A percentile compares a stretch with the other conserved stretches of the same genome.
These are phyloP conservation scores for Boletus edulis DNA, from an alignment of 768 basidiomycete genomes.

Conservation along the genomic window DNA sequence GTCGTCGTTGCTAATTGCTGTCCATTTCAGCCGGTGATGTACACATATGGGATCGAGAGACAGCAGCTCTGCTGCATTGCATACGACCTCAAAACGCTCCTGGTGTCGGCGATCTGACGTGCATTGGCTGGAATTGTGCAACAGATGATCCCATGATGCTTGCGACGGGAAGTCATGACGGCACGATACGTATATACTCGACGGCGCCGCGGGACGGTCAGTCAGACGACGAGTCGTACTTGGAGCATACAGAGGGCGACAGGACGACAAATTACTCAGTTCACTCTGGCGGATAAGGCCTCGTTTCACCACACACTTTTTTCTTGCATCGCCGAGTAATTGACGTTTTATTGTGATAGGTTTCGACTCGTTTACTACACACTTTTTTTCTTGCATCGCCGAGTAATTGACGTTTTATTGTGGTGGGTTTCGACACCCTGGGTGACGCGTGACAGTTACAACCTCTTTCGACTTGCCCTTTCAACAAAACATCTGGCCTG, in stretches of 20 bases:
- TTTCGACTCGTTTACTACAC: too few relatives aligned
- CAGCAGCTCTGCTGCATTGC: conserved; percentile 67
- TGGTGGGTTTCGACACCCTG: too few relatives aligned
- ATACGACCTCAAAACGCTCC: conserved; percentile 54
- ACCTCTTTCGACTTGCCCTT: too few relatives aligned
- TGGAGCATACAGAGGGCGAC: conserved; percentile 26
- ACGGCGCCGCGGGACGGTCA: conserved; percentile 31
- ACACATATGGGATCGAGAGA: conserved; percentile 85
- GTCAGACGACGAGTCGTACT: conserved; percentile 25
- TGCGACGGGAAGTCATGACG: conserved; percentile 77
- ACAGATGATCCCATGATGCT: conserved; percentile 51
- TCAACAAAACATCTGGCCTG: too few relatives aligned
- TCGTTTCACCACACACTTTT: conserved; percentile 4
- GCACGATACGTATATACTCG: conserved; percentile 73
- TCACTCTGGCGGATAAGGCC: conserved; percentile 26
- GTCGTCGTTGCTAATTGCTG: background rate
- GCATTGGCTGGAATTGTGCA: conserved; percentile 76
- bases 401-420: too few relatives aligned
- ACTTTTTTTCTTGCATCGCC: too few relatives aligned
- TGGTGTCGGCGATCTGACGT: conserved; percentile 66
- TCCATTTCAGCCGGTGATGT: conserved; percentile 64
- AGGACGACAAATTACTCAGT: conserved; percentile 24
- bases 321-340: too few relatives aligned
- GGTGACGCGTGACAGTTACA: too few relatives aligned
- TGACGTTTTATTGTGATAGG: conserved; percentile 16